Percentiles rank a stretch among this genome's conserved stretches.
Conservation (phyloP, 768 basidiomycete species). For the Phanerochaete carnosa region DNA sequence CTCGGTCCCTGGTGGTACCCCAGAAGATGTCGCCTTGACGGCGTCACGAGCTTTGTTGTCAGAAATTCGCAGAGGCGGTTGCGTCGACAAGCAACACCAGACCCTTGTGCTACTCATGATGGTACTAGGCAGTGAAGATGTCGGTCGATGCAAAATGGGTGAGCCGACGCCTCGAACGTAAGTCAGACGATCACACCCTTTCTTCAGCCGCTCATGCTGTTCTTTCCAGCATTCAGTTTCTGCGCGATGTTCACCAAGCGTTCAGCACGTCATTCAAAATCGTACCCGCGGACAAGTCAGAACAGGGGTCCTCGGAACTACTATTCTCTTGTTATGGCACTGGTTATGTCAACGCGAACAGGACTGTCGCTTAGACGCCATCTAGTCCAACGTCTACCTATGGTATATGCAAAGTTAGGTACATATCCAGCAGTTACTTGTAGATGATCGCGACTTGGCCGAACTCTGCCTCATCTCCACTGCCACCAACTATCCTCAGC, state of each 20-base stretch:
- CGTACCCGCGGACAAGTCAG: constrained; percentile 50
- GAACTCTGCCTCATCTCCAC: constrained; percentile 56
- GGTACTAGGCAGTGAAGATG: constrained; percentile 97
- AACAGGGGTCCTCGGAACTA: constrained; percentile 54
- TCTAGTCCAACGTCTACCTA: background rate
- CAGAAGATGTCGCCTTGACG: constrained; percentile 87
- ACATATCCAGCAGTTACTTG: constrained; percentile 38
- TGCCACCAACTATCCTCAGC: constrained; percentile 58
- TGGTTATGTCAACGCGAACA: constrained; percentile 87
- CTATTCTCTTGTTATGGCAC: constrained; percentile 89
- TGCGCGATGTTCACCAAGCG: constrained; percentile 76
- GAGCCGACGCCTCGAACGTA: constrained; percentile 78
- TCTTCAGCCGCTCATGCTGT: constrained; percentile 6
- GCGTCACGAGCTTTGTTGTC: constrained; percentile 76
- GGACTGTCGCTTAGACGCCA: constrained; percentile 56
- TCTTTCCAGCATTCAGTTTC: constrained; percentile 78
- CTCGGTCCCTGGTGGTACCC: constrained; percentile 78
- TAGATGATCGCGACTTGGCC: constrained; percentile 79
- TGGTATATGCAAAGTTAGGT: background rate
- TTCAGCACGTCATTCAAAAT: constrained; percentile 97
- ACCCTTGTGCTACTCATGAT: constrained; percentile 82
- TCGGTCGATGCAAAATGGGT: constrained; percentile 84
- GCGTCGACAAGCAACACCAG: constrained; percentile 90
- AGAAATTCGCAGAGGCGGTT: constrained; percentile 82
- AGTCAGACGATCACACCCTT: background rate